Evolutionary conservation across 2,329 filamentous ascomycete species (phyloP), one percentile per base, ranked within the genome.

Genomic region (Trichophyton verrucosum): DNA sequence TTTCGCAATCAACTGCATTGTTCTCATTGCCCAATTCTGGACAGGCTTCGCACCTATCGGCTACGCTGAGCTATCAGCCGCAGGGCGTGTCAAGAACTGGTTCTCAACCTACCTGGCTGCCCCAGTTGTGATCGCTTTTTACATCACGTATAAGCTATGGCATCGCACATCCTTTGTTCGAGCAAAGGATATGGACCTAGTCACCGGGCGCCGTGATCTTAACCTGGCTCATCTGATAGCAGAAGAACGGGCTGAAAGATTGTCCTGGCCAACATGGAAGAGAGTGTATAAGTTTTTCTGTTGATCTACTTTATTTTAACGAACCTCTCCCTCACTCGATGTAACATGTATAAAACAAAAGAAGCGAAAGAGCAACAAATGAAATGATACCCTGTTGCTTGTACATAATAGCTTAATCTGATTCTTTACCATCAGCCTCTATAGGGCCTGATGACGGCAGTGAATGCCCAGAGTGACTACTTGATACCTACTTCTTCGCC

Each of bases 151-250:
- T 9, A 87, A 80, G 68, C 7, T 82, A 62, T 87, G 84, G 85
- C 87, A 88, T 77, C 77, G 81, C 47, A 72, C 76, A 24, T 79
- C 80, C 17, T 86, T 83, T 81, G 76, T 85, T 59, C 77, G 70
- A 17, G 70, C 81, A 1, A 73, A 77, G 27, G 73, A 87, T 65
- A 87, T 88, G 62, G 85, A 88, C 66, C 78, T 88, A 59, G 84
- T 87, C 68, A 80, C 78, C 20, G 85, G 84, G 63, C 80, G 85
- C 38, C 79, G 85, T 62, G 80, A 83, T 71, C 77, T 86, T 59
- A 81, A 87, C 70, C 86, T 82, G 81, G 82, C 85, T 8, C 74
- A 76, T 51, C 83, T 86, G 73, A 80, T 85, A 69, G 78, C 74
- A 1, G 60, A 64, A 44, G 64, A 68, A 46, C 57, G 57, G 27